Evolutionary conservation across 768 basidiomycete species (phyloP), one percentile per base, ranked within the genome.

Genomic region (Butyriboletus loyo): DNA sequence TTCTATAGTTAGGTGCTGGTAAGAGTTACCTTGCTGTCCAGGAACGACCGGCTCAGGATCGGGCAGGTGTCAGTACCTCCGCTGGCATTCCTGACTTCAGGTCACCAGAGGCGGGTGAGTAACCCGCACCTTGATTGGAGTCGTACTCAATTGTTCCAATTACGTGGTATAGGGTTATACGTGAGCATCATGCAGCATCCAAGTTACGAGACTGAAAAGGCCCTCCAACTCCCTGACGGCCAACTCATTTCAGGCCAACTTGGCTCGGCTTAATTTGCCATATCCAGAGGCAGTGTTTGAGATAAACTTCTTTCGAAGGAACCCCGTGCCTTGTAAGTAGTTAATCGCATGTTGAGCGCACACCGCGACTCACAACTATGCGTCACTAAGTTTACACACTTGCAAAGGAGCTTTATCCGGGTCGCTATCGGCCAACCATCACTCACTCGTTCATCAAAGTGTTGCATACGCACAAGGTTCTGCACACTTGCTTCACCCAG

Each of bases 261-360:
- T 92, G 30, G 82, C 85, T 25, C 76, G 84, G 55, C 71, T 92
- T 38, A 86, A 87, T 17, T 78, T 92, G 14, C 94, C 93, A n/a
- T 84, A 88, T 61, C 93, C 95, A 0, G 95, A 98, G 64, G 95
- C 95, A 0, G 94, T 98, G 28, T 98, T 98, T 62, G 90, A 98
- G 59, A 87, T 98, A 62, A 74, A 75, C 44, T 98, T 86, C 73
- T 95, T 98, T 75, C 76, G 82, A 58, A 65, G 72, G 39, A 89
- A 91, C 55, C 93, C 92, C 4, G 73, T 83, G 15, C 90, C 92
- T 30, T 92, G 90, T 90, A 62, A 54, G 84, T 66, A 13, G 25
- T 28, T 10, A 35, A 32, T 42, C 21, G 24, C 19, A n/a, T 2
- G 24, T 35, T 38, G 15, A 34, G 39, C 21, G 10, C 19, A 27